Evolutionary conservation across 2,329 filamentous ascomycete species (phyloP).

Genomic region (Cordyceps cicadae): DNA sequence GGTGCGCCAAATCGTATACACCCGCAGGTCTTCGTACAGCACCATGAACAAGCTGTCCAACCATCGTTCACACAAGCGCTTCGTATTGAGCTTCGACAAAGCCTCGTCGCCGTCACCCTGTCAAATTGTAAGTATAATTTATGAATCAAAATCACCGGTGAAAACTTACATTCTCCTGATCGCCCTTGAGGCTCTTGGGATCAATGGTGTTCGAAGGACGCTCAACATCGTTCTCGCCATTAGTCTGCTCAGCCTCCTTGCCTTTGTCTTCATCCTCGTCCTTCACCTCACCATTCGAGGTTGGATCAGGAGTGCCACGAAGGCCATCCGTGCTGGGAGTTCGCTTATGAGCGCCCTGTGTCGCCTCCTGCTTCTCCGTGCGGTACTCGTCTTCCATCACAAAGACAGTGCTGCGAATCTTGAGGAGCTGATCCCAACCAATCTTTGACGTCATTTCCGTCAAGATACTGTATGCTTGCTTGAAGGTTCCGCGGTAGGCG

Average conservation of each 20-base stretch:
- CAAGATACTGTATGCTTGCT: slow-evolving; percentile 86
- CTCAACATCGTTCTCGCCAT: slow-evolving; percentile 47
- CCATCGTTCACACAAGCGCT: slow-evolving; percentile 94
- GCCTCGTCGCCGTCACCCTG: slow-evolving; percentile 60
- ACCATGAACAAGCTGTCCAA: slow-evolving; percentile 99
- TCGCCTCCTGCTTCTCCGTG: slow-evolving; percentile 66
- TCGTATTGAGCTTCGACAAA: slow-evolving; percentile 90
- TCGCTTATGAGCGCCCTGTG: slow-evolving; percentile 45
- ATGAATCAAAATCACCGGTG: no score
- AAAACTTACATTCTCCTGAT: slow-evolving; percentile 57
- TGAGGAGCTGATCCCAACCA: slow-evolving; percentile 92
- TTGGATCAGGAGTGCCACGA: slow-evolving; percentile 58
- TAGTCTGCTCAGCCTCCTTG: slow-evolving; percentile 26
- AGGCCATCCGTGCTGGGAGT: slow-evolving; percentile 75
- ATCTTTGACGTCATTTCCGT: slow-evolving; percentile 96
- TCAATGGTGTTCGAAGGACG: slow-evolving; percentile 73
- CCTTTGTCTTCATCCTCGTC: slow-evolving; percentile 28
- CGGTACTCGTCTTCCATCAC: slow-evolving; percentile 99
- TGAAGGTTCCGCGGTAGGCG: slow-evolving; percentile 88
- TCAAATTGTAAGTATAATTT: slow-evolving; percentile 16
- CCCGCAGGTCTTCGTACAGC: slow-evolving; percentile 90
- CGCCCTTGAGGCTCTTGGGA: slow-evolving; percentile 67
- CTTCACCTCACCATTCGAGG: slow-evolving; percentile 39
- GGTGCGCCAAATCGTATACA: slow-evolving; percentile 98
- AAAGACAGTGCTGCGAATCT: slow-evolving; percentile 92